Base-by-base conservation (phyloP, 192 early-diverging fungal genomes). In the Lunasporangiospora selenospora region DNA sequence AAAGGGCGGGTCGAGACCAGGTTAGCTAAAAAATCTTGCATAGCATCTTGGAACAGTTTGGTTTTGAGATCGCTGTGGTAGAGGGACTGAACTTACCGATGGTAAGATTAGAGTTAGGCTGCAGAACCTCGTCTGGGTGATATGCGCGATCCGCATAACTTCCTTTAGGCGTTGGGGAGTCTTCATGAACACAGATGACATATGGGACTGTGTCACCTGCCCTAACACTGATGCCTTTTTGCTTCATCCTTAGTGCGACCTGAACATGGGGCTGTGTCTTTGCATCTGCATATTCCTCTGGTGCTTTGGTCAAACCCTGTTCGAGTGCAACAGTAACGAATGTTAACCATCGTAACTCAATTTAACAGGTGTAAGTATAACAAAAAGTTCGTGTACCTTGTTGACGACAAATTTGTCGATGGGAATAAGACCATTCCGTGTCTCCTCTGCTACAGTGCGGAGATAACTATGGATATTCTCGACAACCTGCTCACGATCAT, bases 201-300 rank as follows among this genome's bases (percentile, higher is more conserved):
- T 95, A 99, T 3, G 95, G 94, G 9, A 99, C 83, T 0, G 93
- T 95, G 59, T 98, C 97, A n/a, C 96, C 98, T 1, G 85, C 67
- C 13, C 88, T 80, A 7, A 90, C 83, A 10, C 77, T 77, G 12
- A 77, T 47, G 29, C 94, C 95, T 37, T 79, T 77, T n/a, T 80
- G 67, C 54, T 88, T 89, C 85, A 95, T 80, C 7, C 85, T 70
- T 10, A 96, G 77, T 5, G 98, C 98, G 3, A 99, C 98, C 41
- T 92, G 91, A 13, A 99, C 97, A 57, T 99, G 98, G 1, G 98
- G 95, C 62, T 96, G 97, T 6, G 77, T 75, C 62, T 94, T 92
- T 16, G 71, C 82, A 69, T 98, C 96, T 1, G 91, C 81, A 71
- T 99, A 99, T 19, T 86, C 89, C 55, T 96, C 89, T 0, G 94